A percentile compares a stretch with the other conserved stretches of the same genome.
phyloP scores from a whole-genome alignment of 257 asterid genomes.

The Henckelia pumila region DNA sequence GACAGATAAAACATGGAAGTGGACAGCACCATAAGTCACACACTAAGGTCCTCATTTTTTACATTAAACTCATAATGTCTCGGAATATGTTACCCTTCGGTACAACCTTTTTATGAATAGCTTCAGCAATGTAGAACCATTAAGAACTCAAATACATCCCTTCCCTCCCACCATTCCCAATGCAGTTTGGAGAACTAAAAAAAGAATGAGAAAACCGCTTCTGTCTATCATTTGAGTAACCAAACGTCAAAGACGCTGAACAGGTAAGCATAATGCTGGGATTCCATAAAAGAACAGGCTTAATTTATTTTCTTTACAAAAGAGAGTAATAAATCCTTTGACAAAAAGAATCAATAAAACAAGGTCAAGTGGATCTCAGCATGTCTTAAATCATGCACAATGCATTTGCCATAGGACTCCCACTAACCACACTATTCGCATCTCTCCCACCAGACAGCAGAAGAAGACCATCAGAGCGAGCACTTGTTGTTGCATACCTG shows the following conservation, averaged over 20 bases:
- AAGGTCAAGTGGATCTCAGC: constrained; percentile 9
- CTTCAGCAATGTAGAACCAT: not conserved
- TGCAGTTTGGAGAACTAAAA: not conserved
- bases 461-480: constrained; percentile 99
- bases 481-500: constrained; percentile 99
- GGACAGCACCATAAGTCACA: not conserved
- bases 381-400: constrained; percentile 17
- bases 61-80: not conserved
- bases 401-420: not conserved
- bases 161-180: constrained; percentile 1
- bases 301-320: not conserved
- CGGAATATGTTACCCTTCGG: not conserved
- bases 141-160: not conserved
- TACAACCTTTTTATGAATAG: not conserved
- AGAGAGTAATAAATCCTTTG: not conserved
- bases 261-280: constrained; percentile 7
- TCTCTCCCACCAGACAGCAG: constrained; percentile 99
- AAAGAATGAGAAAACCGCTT: constrained; percentile 12
- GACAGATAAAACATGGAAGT: not conserved
- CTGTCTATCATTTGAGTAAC: constrained; percentile 13
- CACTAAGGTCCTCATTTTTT: constrained; percentile 3
- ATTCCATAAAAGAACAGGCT: not conserved
- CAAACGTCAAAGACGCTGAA: constrained; percentile 1
- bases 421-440: constrained; percentile 86
- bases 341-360: constrained; percentile 8